Evolutionary conservation across 2,329 filamentous ascomycete species (phyloP).

Genomic region (Aureobasidium mangrovei): DNA sequence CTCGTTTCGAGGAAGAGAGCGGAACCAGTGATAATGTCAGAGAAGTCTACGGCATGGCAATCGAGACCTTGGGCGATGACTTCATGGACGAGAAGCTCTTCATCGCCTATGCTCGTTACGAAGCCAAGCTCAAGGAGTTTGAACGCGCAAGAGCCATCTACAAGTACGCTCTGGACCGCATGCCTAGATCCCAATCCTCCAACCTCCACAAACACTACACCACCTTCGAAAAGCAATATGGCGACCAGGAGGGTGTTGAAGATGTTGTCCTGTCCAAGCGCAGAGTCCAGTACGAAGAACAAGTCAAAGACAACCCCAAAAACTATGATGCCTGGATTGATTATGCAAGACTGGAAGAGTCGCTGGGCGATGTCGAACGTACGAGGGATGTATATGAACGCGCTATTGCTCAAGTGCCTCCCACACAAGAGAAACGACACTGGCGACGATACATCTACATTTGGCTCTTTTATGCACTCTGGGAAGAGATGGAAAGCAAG

Average conservation of each 20-base stretch:
- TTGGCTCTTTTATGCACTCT: constrained; percentile 95
- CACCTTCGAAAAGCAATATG: constrained; percentile 96
- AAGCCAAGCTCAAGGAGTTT: constrained; percentile 89
- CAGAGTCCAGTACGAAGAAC: constrained; percentile 86
- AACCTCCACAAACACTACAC: constrained; percentile 88
- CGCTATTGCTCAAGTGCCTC: constrained; percentile 89
- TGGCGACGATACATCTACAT: constrained; percentile 97
- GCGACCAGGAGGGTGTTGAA: constrained; percentile 85
- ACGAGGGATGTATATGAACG: constrained; percentile 91
- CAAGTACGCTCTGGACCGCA: constrained; percentile 87
- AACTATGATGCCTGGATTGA: constrained; percentile 99
- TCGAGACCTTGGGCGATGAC: constrained; percentile 85
- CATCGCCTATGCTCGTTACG: constrained; percentile 89
- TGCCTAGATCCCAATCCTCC: constrained; percentile 79
- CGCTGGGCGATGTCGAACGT: constrained; percentile 69
- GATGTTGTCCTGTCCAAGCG: constrained; percentile 94
- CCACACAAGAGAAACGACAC: constrained; percentile 91
- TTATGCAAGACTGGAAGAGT: constrained; percentile 83
- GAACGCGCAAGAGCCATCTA: constrained; percentile 91
- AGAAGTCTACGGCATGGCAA: constrained; percentile 80
- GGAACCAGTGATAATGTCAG: constrained; percentile 86
- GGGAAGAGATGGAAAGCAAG: constrained; percentile 80
- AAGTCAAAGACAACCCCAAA: constrained; percentile 85
- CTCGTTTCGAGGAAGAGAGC: constrained; percentile 91
- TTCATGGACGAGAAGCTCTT: constrained; percentile 96